Conservation (phyloP, 495 filamentous ascomycete genomes). For the Hypoxylon trugodes region DNA sequence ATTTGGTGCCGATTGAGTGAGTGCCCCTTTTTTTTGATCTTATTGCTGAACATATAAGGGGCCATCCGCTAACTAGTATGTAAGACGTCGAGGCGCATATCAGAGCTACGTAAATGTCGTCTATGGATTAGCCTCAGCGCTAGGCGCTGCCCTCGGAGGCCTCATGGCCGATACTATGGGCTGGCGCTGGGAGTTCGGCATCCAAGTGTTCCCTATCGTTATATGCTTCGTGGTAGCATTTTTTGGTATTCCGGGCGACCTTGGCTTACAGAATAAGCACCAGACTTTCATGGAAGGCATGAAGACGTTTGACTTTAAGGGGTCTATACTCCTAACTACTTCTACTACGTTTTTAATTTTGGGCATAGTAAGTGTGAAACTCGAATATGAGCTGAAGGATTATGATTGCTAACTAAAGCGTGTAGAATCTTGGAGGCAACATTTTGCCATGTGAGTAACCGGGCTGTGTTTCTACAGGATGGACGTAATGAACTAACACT, state of each 20-base stretch:
- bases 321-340: conserved; percentile 70
- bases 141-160: conserved; percentile 77
- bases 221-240: conserved; percentile 65
- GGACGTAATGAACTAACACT: conserved; percentile 12
- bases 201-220: conserved; percentile 73
- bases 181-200: conserved; percentile 73
- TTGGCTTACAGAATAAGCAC: conserved; percentile 65
- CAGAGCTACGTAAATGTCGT: conserved; percentile 80
- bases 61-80: background rate
- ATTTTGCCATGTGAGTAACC: conserved; percentile 62
- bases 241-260: conserved; percentile 65
- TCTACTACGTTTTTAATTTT: conserved; percentile 74
- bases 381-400: background rate
- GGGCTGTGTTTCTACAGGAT: background rate
- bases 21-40: conserved; percentile 16
- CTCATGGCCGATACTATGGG: conserved; percentile 76
- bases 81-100: conserved; percentile 68
- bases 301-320: conserved; percentile 71
- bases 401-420: conserved; percentile 35
- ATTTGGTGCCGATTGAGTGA: conserved; percentile 78
- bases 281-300: conserved; percentile 65
- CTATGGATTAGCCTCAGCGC: conserved; percentile 66
- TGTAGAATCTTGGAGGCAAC: conserved; percentile 78
- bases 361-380: conserved; percentile 61
- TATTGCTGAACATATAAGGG: background rate